These are phyloP conservation scores for Ambrosia hybrid DNA, from an alignment of 140 eudicot species.

Conservation along the genomic window DNA sequence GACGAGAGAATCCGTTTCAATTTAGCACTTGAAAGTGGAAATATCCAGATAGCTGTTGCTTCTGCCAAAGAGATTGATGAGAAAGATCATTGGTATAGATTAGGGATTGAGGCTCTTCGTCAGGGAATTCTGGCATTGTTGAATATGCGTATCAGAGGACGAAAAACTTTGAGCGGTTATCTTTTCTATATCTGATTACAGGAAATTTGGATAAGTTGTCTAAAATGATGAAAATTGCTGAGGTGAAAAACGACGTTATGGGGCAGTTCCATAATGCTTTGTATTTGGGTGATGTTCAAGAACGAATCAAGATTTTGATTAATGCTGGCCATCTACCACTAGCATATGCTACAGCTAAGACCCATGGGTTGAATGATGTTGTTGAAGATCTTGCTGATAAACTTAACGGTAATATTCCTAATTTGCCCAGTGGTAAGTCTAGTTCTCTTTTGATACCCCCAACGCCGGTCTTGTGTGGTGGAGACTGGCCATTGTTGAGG, in stretches of 20 bases:
- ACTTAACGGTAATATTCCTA: conserved; percentile 46
- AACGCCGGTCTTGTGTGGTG: conserved; percentile 59
- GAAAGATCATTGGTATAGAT: conserved; percentile 82
- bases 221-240: conserved; percentile 90
- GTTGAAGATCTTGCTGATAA: conserved; percentile 52
- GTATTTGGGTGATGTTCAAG: conserved; percentile 55
- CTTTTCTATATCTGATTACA: conserved; percentile 70
- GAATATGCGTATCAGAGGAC: conserved; percentile 86
- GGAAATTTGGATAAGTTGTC: conserved; percentile 71
- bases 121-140: conserved; percentile 91
- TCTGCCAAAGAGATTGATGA: conserved; percentile 86
- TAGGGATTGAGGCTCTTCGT: conserved; percentile 88
- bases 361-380: conserved; percentile 44
- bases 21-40: conserved; percentile 82
- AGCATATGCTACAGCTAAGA: conserved; percentile 56
- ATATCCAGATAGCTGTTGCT: conserved; percentile 72
- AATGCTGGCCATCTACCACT: conserved; percentile 63
- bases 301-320: conserved; percentile 52
- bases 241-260: conserved; percentile 70
- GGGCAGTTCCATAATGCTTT: conserved; percentile 68
- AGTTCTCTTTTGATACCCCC: conserved; percentile 58
- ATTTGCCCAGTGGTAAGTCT: conserved; percentile 32
- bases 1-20: conserved; percentile 73
- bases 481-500: conserved; percentile 71
- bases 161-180: conserved; percentile 74